These are phyloP conservation scores for Pseudogymnoascus sp. DNA, from an alignment of 2,329 filamentous ascomycete genomes.

Conservation along the genomic window DNA sequence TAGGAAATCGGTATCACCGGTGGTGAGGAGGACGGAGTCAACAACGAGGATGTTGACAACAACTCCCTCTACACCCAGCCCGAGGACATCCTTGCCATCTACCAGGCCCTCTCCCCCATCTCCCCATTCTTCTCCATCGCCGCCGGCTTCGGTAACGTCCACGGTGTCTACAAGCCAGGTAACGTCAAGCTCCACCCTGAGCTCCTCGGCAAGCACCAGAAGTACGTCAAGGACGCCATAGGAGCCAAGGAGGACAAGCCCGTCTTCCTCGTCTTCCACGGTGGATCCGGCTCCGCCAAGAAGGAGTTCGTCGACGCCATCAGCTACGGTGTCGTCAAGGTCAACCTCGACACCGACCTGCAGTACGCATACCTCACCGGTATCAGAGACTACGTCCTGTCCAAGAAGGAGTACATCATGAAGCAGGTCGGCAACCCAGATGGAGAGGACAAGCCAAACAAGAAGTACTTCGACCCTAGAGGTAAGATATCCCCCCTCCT, in stretches of 20 bases:
- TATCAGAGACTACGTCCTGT: slow-evolving; percentile 88
- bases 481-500: slow-evolving; percentile 14
- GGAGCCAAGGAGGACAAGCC: slow-evolving; percentile 71
- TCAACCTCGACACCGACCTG: slow-evolving; percentile 97
- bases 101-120: slow-evolving; percentile 76
- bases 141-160: slow-evolving; percentile 96
- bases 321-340: slow-evolving; percentile 92
- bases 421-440: slow-evolving; percentile 90
- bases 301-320: slow-evolving; percentile 87
- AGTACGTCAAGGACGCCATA: slow-evolving; percentile 76
- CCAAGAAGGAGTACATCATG: slow-evolving; percentile 91
- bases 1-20: slow-evolving; percentile 87
- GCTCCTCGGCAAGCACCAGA: slow-evolving; percentile 94
- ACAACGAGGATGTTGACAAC: slow-evolving; percentile 98
- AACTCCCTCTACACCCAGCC: slow-evolving; percentile 95
- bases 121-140: slow-evolving; percentile 97
- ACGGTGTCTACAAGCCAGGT: slow-evolving; percentile 97
- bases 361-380: slow-evolving; percentile 90
- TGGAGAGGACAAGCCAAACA: slow-evolving; percentile 96
- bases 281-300: slow-evolving; percentile 86
- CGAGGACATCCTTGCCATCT: slow-evolving; percentile 89
- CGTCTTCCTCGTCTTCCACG: slow-evolving; percentile 99
- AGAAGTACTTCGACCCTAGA: slow-evolving; percentile 73
- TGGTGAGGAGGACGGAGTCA: slow-evolving; percentile 95
- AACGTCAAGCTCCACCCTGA: slow-evolving; percentile 97